Evolutionary conservation across 2,329 filamentous ascomycete genomes (phyloP), one percentile per base, ranked within the genome.

Genomic region (Fusarium avenaceum): DNA sequence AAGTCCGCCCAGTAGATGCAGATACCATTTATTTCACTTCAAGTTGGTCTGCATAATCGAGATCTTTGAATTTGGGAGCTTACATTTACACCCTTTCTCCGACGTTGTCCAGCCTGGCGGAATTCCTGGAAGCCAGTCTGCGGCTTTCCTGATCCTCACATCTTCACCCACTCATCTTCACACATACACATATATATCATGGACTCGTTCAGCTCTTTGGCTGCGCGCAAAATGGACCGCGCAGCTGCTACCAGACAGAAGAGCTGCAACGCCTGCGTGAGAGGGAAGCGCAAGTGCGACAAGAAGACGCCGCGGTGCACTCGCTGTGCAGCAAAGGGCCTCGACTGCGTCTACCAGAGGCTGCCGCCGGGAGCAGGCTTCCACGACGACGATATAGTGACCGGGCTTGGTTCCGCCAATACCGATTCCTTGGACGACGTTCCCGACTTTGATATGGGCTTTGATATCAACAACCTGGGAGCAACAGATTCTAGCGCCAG

Each of bases 211-310:
- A 68, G 70, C 19, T 67, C 75, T 20, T 51, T 74, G 55, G 62
- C 65, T 35, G 66, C 75, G 52, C 71, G 73, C 54, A 77, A 76
- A 67, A 69, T 74, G 63, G 75, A 76, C 40, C 74, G 71, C 10
- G 67, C 69, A 35, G 76, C 79, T 38, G 77, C 79, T 43, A 88
- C 79, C 85, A 76, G 81, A 61, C 82, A 84, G 69, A 84, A 82
- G 78, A 84, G 80, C 76, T 84, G 82, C 77, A 82, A 84, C 65
- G 78, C 81, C 53, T 84, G 82, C 68, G 82, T 84, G 48, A 78
- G 78, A 53, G 79, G 81, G 72, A 84, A 84, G 73, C 77, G 82
- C 49, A 79, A 81, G 61, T 84, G 82, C 73, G 82, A 84, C 71
- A 83, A 84, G 76, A 76, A 73, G 45, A 75, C 74, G 10, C 82